A percentile compares a stretch with the other conserved stretches of the same genome.
phyloP scores from a whole-genome alignment of 2,329 filamentous ascomycete species.

The Aschersonia sp. region DNA sequence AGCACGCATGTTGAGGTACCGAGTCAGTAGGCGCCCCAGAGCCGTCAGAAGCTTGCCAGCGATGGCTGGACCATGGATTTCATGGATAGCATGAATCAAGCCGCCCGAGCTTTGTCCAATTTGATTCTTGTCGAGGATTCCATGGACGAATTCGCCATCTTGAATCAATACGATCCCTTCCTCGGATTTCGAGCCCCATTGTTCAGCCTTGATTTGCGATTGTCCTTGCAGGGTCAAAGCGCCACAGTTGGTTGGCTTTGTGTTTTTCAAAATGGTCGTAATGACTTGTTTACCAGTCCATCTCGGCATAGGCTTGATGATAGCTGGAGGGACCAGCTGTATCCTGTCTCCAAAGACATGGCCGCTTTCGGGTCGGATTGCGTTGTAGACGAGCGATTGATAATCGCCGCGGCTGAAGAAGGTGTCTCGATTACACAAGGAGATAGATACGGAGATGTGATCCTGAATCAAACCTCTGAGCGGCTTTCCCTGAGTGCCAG shows the following conservation, averaged over 20 bases:
- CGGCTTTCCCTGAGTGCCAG: constrained; percentile 83
- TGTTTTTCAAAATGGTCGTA: constrained; percentile 84
- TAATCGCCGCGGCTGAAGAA: constrained; percentile 84
- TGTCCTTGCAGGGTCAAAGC: constrained; percentile 69
- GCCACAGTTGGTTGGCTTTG: constrained; percentile 61
- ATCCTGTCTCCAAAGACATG: constrained; percentile 76
- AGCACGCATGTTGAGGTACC: constrained; percentile 81
- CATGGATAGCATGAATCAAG: constrained; percentile 82
- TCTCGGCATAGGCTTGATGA: constrained; percentile 64
- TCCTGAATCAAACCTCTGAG: constrained; percentile 94
- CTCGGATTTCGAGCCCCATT: constrained; percentile 66
- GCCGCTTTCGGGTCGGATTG: constrained; percentile 75
- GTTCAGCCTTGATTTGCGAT: constrained; percentile 60
- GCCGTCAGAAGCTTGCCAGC: constrained; percentile 83
- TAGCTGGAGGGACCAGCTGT: constrained; percentile 62
- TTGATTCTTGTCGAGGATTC: constrained; percentile 91
- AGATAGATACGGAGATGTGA: constrained; percentile 88
- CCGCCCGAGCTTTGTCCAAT: constrained; percentile 79
- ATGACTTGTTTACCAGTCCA: constrained; percentile 98
- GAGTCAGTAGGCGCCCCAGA: constrained; percentile 76
- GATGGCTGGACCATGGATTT: constrained; percentile 76
- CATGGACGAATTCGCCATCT: constrained; percentile 74
- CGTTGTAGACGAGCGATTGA: constrained; percentile 84
- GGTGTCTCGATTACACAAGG: constrained; percentile 78
- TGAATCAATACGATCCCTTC: constrained; percentile 72